These are phyloP conservation scores for Piper betle DNA, from an alignment of 164 flowering plant species.

Conservation along the genomic window DNA sequence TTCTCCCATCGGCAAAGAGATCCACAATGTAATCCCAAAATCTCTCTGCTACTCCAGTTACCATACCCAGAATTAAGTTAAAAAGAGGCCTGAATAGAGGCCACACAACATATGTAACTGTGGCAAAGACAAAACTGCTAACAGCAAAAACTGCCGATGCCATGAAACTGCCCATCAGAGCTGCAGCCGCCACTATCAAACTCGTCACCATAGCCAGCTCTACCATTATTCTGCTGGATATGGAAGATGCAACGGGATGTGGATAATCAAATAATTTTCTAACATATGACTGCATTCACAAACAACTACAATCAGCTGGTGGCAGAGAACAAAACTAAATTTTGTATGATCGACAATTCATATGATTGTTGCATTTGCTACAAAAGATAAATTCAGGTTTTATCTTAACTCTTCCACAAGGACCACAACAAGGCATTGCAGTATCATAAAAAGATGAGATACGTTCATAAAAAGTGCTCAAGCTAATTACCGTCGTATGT, in stretches of 20 bases:
- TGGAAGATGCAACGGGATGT: constrained; percentile 81
- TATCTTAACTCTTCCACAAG: no score
- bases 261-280: constrained; percentile 69
- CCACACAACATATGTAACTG: constrained; percentile 51
- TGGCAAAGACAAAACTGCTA: constrained; percentile 48
- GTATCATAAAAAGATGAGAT: no score
- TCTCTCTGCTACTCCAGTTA: constrained; percentile 36
- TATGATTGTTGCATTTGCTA: neutral
- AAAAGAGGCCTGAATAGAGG: constrained; percentile 57
- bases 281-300: constrained; percentile 60
- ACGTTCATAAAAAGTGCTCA: neutral
- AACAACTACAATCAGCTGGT: constrained; percentile 4
- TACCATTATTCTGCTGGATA: constrained; percentile 87
- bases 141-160: constrained; percentile 75
- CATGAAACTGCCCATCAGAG: constrained; percentile 59
- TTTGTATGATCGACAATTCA: no score
- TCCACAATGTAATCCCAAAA: constrained; percentile 46
- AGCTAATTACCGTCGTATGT: constrained; percentile 38
- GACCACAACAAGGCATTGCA: no score
- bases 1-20: constrained; percentile 46
- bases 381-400: neutral
- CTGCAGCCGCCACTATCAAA: constrained; percentile 62
- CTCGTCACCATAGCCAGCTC: constrained; percentile 73
- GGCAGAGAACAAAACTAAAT: no score
- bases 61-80: constrained; percentile 32